These are phyloP conservation scores for Bipolaris gigantea DNA, from an alignment of 2,329 filamentous ascomycete species.

Conservation along the genomic window DNA sequence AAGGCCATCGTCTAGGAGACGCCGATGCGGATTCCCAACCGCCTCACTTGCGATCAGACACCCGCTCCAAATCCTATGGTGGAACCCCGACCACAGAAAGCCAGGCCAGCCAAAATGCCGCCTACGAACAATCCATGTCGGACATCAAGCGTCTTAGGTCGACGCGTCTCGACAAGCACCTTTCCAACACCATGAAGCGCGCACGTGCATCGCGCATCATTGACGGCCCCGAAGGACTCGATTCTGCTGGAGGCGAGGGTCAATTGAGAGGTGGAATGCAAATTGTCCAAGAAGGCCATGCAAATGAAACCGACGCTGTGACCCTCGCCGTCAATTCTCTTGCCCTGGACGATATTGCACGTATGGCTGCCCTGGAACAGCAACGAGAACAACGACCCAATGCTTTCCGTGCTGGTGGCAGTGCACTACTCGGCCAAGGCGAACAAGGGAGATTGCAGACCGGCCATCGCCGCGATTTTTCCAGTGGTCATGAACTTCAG, in stretches of 20 bases:
- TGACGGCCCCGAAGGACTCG: constrained; percentile 76
- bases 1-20: constrained; percentile 61
- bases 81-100: constrained; percentile 59
- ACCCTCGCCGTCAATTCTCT: constrained; percentile 90
- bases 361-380: constrained; percentile 94
- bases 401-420: constrained; percentile 73
- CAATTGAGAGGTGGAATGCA: constrained; percentile 64
- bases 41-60: constrained; percentile 63
- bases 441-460: constrained; percentile 66
- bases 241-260: constrained; percentile 68
- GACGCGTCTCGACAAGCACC: constrained; percentile 88
- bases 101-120: constrained; percentile 60
- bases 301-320: constrained; percentile 71
- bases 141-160: constrained; percentile 91
- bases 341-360: constrained; percentile 92
- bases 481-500: constrained; percentile 55
- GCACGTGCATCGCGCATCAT: constrained; percentile 90
- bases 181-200: constrained; percentile 90
- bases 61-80: constrained; percentile 73
- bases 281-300: constrained; percentile 78
- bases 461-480: constrained; percentile 69
- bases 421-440: constrained; percentile 66
- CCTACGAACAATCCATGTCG: constrained; percentile 93
- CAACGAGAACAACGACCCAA: constrained; percentile 86
- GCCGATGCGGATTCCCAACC: constrained; percentile 53